Evolutionary conservation across 139 green algal genomes (phyloP), one percentile per base, ranked within the genome.

Genomic region (Microglena sp.): DNA sequence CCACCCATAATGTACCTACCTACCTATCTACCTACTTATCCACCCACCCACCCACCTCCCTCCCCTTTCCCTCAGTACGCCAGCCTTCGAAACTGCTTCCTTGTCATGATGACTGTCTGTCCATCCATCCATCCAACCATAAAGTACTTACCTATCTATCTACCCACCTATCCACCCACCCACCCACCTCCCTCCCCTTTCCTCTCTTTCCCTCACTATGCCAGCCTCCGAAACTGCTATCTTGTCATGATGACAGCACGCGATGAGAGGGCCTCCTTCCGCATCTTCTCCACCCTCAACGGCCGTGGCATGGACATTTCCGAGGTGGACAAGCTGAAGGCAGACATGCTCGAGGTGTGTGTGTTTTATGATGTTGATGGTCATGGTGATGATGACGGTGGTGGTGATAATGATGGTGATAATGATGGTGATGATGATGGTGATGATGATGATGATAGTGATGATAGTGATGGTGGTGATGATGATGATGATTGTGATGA

Each of bases 251-350:
- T 85, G 79, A 77, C 65, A 5, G 75, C 75, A 33, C 72, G 79
- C 11, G 79, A 85, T 46, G 75, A 82, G 67, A 34, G 33, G 31
- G 56, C 72, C 3, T 77, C 69, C 28, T 85, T 85, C 69, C 60
- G 63, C 57, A 82, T 85, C 70, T 85, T 85, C 67, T 66, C 62
- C 4, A 77, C 69, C 5, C 72, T 85, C 29, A 85, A 85, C 65
- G 67, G 69, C 11, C 59, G 79, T 0, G 79, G 79, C 27, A 73
- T 85, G 63, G 72, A 85, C 67, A 72, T 85, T 18, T 60, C 50
- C 2, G 35, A 68, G 32, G 75, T 82, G 40, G 79, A 85, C 76
- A 85, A 85, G 53, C 69, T 85, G 31, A 85, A 85, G 43, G 72
- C 75, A 32, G 74, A 82, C 5, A 57, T 85, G 62, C 68, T 85